phyloP scores from a whole-genome alignment of 1,139 yeast genomes.

The Nakaseomyces kungkrabaensis region DNA sequence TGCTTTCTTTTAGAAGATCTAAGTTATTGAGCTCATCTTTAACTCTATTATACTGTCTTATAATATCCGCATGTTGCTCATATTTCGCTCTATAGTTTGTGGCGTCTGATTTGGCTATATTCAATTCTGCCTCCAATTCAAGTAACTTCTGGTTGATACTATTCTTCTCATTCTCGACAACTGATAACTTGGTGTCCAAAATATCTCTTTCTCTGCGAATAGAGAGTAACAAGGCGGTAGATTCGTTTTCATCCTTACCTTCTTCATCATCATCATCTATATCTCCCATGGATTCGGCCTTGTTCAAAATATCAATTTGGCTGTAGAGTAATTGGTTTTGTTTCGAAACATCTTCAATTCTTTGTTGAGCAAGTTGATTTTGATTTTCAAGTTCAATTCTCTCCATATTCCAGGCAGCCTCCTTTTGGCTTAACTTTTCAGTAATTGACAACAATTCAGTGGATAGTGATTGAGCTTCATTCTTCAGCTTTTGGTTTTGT shows the following conservation, averaged over 20 bases:
- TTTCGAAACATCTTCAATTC: slow-evolving; percentile 47
- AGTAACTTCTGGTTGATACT: slow-evolving; percentile 34
- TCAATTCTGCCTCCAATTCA: slow-evolving; percentile 27
- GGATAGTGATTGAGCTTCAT: slow-evolving; percentile 32
- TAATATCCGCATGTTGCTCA: slow-evolving; percentile 29
- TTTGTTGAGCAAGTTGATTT: slow-evolving; percentile 36
- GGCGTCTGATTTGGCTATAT: slow-evolving; percentile 7
- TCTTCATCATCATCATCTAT: slow-evolving; percentile 19
- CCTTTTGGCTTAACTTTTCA: slow-evolving; percentile 30
- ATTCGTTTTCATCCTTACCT: slow-evolving; percentile 27
- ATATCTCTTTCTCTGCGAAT: slow-evolving; percentile 73
- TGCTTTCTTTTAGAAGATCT: slow-evolving; percentile 65
- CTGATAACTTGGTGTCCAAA: slow-evolving; percentile 49
- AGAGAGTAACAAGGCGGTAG: slow-evolving; percentile 38
- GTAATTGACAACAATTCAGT: slow-evolving; percentile 29
- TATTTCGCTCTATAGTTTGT: slow-evolving; percentile 5
- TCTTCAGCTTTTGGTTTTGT: slow-evolving; percentile 33
- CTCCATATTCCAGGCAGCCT: slow-evolving; percentile 39
- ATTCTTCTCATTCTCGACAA: slow-evolving; percentile 27
- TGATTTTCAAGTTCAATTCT: slow-evolving; percentile 43
- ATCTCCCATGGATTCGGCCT: slow-evolving; percentile 5
- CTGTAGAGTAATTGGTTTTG: slow-evolving; percentile 62
- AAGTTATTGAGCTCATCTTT: slow-evolving; percentile 56
- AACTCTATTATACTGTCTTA: slow-evolving; percentile 43
- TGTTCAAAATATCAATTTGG: slow-evolving; percentile 46